Evolutionary conservation across 2,329 filamentous ascomycete genomes (phyloP), one percentile per base, ranked within the genome.

Genomic region (Ilyonectria destructans): DNA sequence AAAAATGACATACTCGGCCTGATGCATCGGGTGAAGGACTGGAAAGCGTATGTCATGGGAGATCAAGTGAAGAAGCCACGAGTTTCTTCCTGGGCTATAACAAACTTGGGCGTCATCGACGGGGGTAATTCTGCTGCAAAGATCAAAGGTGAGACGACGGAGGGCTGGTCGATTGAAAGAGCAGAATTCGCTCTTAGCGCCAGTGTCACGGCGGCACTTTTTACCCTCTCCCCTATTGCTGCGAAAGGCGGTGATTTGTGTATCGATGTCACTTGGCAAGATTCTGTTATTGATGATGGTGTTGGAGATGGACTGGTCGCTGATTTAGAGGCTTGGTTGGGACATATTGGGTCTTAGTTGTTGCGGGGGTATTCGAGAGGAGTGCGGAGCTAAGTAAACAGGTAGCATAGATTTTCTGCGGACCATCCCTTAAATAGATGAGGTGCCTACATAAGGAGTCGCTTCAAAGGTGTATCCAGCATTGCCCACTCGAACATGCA

Each of bases 311-410:
- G 48, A 31, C 48, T 51, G 5, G 23, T 51, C 13, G 12, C 48
- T 51, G 21, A 51, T 31, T 29, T 51, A n/a, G 48, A 51, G 23
- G 12, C 48, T n/a, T 51, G 21, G 48, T 51, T 51, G 23, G n/a
- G 48, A 51, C 12, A 51, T 31, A 5, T 51, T 29, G 48, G 48
- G 5, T 51, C 48, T n/a, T 17, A 31, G 45, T 48, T 48, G n/a
- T 48, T 21, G 26, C 1, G 26, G 26, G 6, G 26, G 5, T 26
- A 26, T 4, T 26, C 26, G 26, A 26, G 26, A 26, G 26, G 26
- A 26, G 26, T 26, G 26, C 26, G 26, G 26, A 26, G 26, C 26
- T 26, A 6, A 26, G 26, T 6, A 26, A 26, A 26, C 26, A 26
- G 26, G 26, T 26, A 26, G 26, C 26, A 26, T 26, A 6, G 26